Base-by-base conservation (phyloP, 139 green algal genomes). In the Klebsormidium nitens region DNA sequence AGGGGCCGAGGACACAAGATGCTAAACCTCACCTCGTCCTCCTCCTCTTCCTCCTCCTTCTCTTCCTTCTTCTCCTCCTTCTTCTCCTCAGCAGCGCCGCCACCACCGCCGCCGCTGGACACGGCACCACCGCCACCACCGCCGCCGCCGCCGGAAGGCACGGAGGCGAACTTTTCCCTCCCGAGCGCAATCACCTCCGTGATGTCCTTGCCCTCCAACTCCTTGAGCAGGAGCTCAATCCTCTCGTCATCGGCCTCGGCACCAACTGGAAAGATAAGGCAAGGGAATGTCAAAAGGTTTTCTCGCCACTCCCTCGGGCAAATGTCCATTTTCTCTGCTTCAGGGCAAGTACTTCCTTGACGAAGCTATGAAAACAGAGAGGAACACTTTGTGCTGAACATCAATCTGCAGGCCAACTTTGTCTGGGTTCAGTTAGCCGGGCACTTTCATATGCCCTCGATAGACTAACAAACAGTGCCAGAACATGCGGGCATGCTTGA, bases 181-280 rank as follows among this genome's bases (percentile, higher is more conserved):
- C 86, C 84, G n/a, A 63, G 38, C 2, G 71, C 66, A 37, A 88
- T 69, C n/a, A 86, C 69, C 68, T 86, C 86, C 57, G 76, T 62
- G n/a, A 91, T 81, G 69, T 88, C 72, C 80, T 91, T 91, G 78
- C 86, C 86, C 46, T 91, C 82, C 23, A 91, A 60, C 86, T 91
- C 87, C 34, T 66, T 77, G 32, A 91, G 52, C 36, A 91, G 80
- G 56, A 69, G 60, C 23, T 82, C 64, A 37, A 90, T 76, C 44
- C 75, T 75, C 37, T 86, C 80, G 17, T 68, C 71, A n/a, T 90
- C 84, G 14, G 83, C 81, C 81, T 91, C 86, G 26, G 82, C 71
- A 14, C 86, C 63, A 2, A 72, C 75, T 71, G 74, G 6, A 52
- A n/a, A 47, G 11, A 36, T 19, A 59, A 28, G 4, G 31, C n/a